Base-by-base conservation (phyloP, 768 basidiomycete genomes). In the Lentinula guzmanii region DNA sequence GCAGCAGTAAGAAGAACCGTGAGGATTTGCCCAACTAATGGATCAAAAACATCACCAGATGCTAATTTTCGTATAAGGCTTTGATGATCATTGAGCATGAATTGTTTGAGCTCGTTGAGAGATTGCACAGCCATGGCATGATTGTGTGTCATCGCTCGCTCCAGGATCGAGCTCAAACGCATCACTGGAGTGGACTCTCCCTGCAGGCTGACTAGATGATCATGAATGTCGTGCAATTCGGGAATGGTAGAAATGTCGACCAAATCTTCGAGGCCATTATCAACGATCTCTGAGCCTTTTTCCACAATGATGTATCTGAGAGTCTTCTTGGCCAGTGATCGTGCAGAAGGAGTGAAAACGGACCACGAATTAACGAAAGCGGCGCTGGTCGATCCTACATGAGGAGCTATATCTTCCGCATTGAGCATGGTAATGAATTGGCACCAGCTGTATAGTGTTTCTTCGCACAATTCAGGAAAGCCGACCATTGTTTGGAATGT, bases 401-500 rank as follows among this genome's bases (percentile, higher is more conserved):
- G 87, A 2, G 91, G 86, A 2, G 92, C 87, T 46, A 95, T 77
- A 63, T 98, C 95, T 51, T 71, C 72, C 18, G 84, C 79, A 3
- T 79, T 76, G 18, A 96, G 73, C 2, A 86, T 86, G 15, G 76
- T 81, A 63, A 96, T 74, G 73, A 98, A 97, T 28, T 75, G 78
- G 59, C 82, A 72, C 94, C 95, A 98, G 42, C 86, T 90, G 35
- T 83, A 76, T 2, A 99, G 76, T 0, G 93, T 90, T 6, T 86
- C 87, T 61, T 90, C 84, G 0, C 91, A 83, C 6, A 99, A 79
- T 62, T 89, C 89, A 0, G 82, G 81, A 10, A 92, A 79, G 37
- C 77, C 72, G n/a, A 97, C 80, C 75, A 89, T 91, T 5, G 91
- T 93, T 74, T 98, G 96, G 42, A 99, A 82, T 16, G 90, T 94